phyloP scores from a whole-genome alignment of 1,284 basidiomycete genomes.

The Leccinum cinnamomeum region DNA sequence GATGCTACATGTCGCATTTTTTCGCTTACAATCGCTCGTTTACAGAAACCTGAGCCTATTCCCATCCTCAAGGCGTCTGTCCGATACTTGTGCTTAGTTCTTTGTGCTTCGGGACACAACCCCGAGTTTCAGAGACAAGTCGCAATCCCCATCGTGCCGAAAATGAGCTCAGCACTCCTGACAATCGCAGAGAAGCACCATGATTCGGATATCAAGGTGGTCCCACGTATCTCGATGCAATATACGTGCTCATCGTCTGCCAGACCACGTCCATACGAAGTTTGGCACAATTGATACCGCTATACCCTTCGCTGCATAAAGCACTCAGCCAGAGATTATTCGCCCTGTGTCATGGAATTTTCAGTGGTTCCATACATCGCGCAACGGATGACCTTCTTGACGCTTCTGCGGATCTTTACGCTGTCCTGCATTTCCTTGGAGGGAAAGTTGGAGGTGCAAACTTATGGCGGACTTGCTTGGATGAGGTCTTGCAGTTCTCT shows the following conservation, averaged over 20 bases:
- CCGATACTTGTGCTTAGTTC: conserved; percentile 59
- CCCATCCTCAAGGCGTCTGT: conserved; percentile 60
- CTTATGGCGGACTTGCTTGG: conserved; percentile 70
- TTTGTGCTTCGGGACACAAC: conserved; percentile 53
- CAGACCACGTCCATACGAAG: conserved; percentile 55
- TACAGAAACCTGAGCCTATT: conserved; percentile 64
- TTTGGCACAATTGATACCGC: conserved; percentile 54
- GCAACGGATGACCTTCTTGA: conserved; percentile 45
- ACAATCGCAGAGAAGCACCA: conserved; percentile 51
- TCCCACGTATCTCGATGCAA: neutral
- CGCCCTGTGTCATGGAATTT: conserved; percentile 49
- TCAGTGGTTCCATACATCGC: conserved; percentile 53
- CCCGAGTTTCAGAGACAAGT: conserved; percentile 79
- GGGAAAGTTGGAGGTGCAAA: conserved; percentile 73
- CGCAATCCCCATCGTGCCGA: conserved; percentile 65
- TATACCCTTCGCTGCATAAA: conserved; percentile 67
- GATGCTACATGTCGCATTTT: conserved; percentile 24
- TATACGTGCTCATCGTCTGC: conserved; percentile 10
- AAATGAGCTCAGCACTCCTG: conserved; percentile 61
- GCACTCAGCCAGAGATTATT: conserved; percentile 51
- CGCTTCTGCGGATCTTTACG: conserved; percentile 56
- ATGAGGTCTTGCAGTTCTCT: conserved; percentile 62
- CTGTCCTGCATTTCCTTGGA: conserved; percentile 63
- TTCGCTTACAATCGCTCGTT: conserved; percentile 17
- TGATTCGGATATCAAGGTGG: conserved; percentile 50